Evolutionary conservation across 495 filamentous ascomycete species (phyloP).

Genomic region (Astrocystis sublimbata): DNA sequence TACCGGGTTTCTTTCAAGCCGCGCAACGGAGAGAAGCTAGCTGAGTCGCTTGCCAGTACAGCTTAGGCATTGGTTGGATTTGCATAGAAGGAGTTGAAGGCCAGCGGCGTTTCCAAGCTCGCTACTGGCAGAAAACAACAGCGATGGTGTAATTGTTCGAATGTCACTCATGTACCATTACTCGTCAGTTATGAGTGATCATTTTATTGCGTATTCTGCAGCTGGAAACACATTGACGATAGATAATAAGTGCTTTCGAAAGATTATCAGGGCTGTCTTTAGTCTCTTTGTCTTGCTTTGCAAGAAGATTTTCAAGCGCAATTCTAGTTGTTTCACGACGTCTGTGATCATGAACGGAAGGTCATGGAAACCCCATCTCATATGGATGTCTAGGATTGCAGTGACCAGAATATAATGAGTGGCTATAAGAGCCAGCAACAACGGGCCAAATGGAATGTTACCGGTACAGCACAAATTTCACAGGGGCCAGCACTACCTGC

Average conservation of each 20-base stretch:
- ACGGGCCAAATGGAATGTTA: no score
- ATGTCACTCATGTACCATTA: background rate
- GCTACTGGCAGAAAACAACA: background rate
- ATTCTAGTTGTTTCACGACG: background rate
- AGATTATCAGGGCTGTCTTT: background rate
- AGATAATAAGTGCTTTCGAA: background rate
- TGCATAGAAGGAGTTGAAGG: background rate
- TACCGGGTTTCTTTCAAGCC: conserved; percentile 60
- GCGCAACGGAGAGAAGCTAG: conserved; percentile 44
- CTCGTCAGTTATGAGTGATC: background rate
- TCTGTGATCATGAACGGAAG: no score
- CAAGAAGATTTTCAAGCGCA: background rate
- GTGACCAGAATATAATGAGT: no score
- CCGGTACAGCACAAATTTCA: no score
- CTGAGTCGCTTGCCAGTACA: conserved; percentile 29
- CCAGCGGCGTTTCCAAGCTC: background rate
- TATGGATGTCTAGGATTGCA: no score
- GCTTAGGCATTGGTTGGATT: background rate
- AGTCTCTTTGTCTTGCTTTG: background rate
- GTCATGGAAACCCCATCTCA: no score
- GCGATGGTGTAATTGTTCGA: background rate
- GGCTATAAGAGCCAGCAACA: no score
- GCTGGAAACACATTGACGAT: background rate
- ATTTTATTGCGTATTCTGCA: background rate
- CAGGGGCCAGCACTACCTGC: no score